Base-by-base conservation (phyloP, 179 eudicot genomes). In the Kewa caespitosa region DNA sequence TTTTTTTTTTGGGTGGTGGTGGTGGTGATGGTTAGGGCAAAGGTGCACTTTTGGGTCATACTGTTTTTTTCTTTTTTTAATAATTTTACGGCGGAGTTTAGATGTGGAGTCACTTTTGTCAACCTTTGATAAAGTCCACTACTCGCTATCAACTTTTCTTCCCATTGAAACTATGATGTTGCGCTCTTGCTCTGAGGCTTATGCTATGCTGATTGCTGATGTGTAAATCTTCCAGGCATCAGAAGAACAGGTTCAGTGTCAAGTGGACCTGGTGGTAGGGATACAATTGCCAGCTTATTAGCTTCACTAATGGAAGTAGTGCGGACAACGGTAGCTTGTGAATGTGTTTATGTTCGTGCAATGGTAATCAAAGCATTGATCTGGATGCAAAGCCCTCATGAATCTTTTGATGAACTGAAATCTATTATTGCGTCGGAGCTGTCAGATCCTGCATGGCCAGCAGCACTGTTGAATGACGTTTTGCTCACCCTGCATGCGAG, bases 301-400 rank as follows among this genome's bases (percentile, higher is more conserved):
- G 94, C 97, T 82, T 96, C 99, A 60, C 80, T 96, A 69, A 93
- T 96, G 99, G 99, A 96, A 86, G 94, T 93, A 77, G 99, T 96
- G 77, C 87, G 99, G 59, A 96, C 99, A 80, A 96, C 99, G 75
- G 94, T 91, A 60, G 99, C 99, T 33, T 96, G 98, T 85, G 99
- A 96, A 88, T 96, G 99, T 90, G 99, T 96, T 80, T 93, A 91
- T 85, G 96, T 96, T 71, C 96, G 99, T 69, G 99, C 97, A 38
- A 90, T 90, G 99, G 98, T 95, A 55, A 93, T 95, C 71, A 95
- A 95, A 79, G 99, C 98, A 38, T 81, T 95, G 79, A 93, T 95
- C 82, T 95, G 99, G 99, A 96, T 96, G 99, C 99, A 96, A 88
- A 96, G 99, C 79, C 98, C 99, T 67, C 82, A 88, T 76, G 98